Base-by-base conservation (phyloP, 2,329 filamentous ascomycete species). In the Pseudogymnoascus sp. region DNA sequence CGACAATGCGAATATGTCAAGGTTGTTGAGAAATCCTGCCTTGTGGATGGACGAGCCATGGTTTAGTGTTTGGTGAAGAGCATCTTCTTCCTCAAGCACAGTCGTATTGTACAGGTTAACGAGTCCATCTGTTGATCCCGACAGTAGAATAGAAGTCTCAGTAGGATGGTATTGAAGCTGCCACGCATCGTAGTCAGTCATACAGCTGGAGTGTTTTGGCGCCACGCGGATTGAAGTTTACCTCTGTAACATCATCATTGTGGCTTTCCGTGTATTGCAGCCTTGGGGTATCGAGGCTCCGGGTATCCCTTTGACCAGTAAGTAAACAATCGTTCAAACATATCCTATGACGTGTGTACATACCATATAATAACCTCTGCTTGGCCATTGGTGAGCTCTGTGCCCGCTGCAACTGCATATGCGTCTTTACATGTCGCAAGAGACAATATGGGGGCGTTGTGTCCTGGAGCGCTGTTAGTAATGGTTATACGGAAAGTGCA, bases 111-210 rank as follows among this genome's bases (percentile, higher is more conserved):
- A 90, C 51, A 93, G 78, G 70, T 89, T 92, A 68, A 93, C 81
- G 1, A 93, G 81, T 5, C 89, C 89, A 74, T 94, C 90, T 12
- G 89, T 93, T 38, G 88, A 91, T 44, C 88, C 89, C 1, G 89
- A 91, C 9, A 93, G 79, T 5, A 93, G 81, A 13, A 89, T 77
- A 48, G 82, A 79, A 0, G 83, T 79, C 58, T 82, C 77, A 2
- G 74, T 76, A 0, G 86, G 85, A 72, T 90, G 86, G 68, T 86
- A 85, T 70, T 80, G 78, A 1, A 87, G 74, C 78, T 85, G 71
- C 12, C 38, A 29, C 15, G 10, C 8, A 15, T 39, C 21, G 2
- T 25, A 29, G 38, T 59, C 17, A 41, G 38, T 25, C 58, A 41
- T 67, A 65, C 35, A 74, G 63, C 66, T 74, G 69, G 72, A 7